Evolutionary conservation across 2,329 filamentous ascomycete genomes (phyloP), one percentile per base, ranked within the genome.

Genomic region (Zasmidium cellare): DNA sequence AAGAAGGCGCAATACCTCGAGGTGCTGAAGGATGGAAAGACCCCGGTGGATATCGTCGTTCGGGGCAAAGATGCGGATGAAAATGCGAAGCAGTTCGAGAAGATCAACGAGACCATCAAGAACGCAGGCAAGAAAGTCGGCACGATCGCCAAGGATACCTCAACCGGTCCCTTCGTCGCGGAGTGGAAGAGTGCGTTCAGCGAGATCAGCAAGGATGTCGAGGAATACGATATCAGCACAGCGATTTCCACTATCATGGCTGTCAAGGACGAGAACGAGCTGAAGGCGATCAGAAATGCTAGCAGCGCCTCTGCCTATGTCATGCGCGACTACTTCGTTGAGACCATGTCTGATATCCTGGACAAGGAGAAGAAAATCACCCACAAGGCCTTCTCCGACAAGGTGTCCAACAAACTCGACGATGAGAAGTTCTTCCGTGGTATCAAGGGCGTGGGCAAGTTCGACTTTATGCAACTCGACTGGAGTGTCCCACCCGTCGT

Each of bases 1-100:
- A 99, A 99, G 79, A 99, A 99, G 86, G 93, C 94, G 23, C 93
- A 96, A 72, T 92, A 97, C 76, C 82, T 99, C 46, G 92, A 97
- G 70, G 87, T 90, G 64, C 82, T 99, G 67, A 96, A 96, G 75
- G 90, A 90, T 63, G 68, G 93, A 69, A 94, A 96, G 72, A 89
- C 94, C 54, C 91, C 92, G 1, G 86, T 99, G 46, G 93, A 99
- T 77, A 88, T 99, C 52, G 82, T 97, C 23, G 88, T 97, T 16
- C 86, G 92, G 64, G 91, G 91, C 71, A 99, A 97, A 75, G 92
- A 97, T 72, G 85, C 89, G 12, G 90, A 90, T 38, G 89, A 92
- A 72, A 97, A 97, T 76, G 87, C 91, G 72, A 96, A 96, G 79
- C 87, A 93, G 53, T 96, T 97, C 68, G 80, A 89, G 69, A 89